phyloP scores from a whole-genome alignment of 164 flowering plant species.

The Nymphaea thermarum region DNA sequence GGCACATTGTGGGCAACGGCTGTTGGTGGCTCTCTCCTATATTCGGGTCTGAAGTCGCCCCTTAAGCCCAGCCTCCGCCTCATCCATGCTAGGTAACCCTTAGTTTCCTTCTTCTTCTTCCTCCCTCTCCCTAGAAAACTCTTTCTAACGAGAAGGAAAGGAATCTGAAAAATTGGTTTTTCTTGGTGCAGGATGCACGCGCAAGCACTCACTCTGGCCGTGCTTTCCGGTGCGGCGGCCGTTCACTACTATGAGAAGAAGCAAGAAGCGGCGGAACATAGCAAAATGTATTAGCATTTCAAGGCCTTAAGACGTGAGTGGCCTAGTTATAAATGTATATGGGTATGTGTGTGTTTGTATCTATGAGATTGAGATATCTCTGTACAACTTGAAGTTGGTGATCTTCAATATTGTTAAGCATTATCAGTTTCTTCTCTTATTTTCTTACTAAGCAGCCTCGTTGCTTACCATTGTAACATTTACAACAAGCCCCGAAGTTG shows the following conservation, averaged over 20 bases:
- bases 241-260: slow-evolving; percentile 33
- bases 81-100: slow-evolving; percentile 67
- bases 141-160: not conserved
- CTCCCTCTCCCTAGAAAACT: not conserved
- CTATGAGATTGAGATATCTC: no score
- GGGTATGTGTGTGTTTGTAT: no score
- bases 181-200: slow-evolving; percentile 62
- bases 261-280: not conserved
- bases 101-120: not conserved
- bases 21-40: slow-evolving; percentile 52
- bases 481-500: no score
- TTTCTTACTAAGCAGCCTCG: no score
- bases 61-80: slow-evolving; percentile 71
- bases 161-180: not conserved
- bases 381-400: no score
- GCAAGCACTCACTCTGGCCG: slow-evolving; percentile 71
- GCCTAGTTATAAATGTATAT: no score
- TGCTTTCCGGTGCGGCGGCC: slow-evolving; percentile 62
- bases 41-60: slow-evolving; percentile 28
- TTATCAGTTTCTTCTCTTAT: no score
- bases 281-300: not conserved
- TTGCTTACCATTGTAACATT: no score
- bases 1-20: slow-evolving; percentile 74
- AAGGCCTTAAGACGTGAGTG: no score
- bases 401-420: no score